phyloP scores from a whole-genome alignment of 352 stramenopile species.

The Globisporangium nunn region DNA sequence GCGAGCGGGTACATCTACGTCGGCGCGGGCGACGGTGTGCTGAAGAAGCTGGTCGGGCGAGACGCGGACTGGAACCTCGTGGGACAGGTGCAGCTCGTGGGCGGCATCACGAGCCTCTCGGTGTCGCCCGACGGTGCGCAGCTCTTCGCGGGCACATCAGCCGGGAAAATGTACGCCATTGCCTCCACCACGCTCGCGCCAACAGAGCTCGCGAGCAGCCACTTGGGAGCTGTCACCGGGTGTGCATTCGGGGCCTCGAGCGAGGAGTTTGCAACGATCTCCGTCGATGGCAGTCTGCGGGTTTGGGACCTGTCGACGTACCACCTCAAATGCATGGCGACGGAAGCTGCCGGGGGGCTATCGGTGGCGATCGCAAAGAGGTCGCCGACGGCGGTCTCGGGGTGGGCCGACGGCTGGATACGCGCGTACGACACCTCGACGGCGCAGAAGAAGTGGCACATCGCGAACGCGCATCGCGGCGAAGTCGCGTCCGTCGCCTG shows the following conservation, averaged over 20 bases:
- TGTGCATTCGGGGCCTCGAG: conserved; percentile 53
- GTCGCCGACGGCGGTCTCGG: conserved; percentile 25
- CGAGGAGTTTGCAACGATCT: conserved; percentile 69
- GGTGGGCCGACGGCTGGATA: conserved; percentile 72
- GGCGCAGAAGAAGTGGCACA: conserved; percentile 72
- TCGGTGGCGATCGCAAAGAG: conserved; percentile 34
- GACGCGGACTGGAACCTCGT: conserved; percentile 82
- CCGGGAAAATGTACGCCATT: conserved; percentile 69
- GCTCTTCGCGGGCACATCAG: conserved; percentile 63
- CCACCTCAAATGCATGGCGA: conserved; percentile 58
- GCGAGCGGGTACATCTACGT: conserved; percentile 68
- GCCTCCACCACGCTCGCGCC: conserved; percentile 37
- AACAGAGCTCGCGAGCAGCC: conserved; percentile 52
- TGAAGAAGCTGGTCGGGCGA: conserved; percentile 77
- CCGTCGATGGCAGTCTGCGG: conserved; percentile 54
- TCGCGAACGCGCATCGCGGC: conserved; percentile 81
- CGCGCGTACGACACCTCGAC: conserved; percentile 47
- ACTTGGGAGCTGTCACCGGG: conserved; percentile 51
- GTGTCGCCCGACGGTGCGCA: conserved; percentile 41
- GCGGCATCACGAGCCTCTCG: conserved; percentile 72
- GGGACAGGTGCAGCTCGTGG: conserved; percentile 73
- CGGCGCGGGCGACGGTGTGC: conserved; percentile 76
- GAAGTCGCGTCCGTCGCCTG: conserved; percentile 66
- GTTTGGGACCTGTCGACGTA: conserved; percentile 69
- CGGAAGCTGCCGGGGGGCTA: conserved; percentile 41